These are phyloP conservation scores for Eucalyptus regnans DNA, from an alignment of 345 rosid genomes.

Conservation along the genomic window DNA sequence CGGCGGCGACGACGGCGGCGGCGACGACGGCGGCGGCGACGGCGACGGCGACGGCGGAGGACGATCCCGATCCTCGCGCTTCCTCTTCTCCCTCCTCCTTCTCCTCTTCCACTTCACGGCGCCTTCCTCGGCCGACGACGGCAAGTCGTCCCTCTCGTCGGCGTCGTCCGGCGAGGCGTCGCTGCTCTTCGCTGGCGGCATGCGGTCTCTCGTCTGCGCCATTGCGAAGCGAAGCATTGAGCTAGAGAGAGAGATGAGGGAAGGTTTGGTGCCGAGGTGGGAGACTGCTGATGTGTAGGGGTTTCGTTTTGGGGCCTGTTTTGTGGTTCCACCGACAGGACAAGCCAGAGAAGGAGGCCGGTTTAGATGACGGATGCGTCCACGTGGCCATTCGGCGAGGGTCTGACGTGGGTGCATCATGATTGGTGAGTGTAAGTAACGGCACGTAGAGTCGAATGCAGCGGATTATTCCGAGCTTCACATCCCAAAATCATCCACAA, in stretches of 20 bases:
- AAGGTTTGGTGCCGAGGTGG: not conserved
- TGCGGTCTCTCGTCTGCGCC: not conserved
- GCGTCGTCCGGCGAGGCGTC: not conserved
- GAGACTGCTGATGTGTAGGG: not conserved
- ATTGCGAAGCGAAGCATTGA: not conserved
- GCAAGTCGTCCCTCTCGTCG: not conserved
- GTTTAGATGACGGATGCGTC: not conserved
- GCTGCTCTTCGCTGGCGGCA: not conserved
- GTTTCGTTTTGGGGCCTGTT: not conserved
- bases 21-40: too few relatives aligned
- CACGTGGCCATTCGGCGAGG: not conserved
- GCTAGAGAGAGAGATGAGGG: not conserved
- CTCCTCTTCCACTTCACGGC: not conserved
- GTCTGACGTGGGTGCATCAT: not conserved
- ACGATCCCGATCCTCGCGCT: not conserved
- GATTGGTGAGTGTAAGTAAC: not conserved
- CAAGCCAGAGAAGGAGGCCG: not conserved
- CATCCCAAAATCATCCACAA: not conserved
- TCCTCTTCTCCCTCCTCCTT: not conserved
- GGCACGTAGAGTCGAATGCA: not conserved
- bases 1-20: not conserved
- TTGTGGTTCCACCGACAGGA: not conserved
- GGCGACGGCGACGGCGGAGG: not conserved
- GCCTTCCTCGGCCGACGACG: not conserved
- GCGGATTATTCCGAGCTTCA: not conserved